Evolutionary conservation across 805 yeast species (phyloP).

Genomic region (Starmerella powellii): DNA sequence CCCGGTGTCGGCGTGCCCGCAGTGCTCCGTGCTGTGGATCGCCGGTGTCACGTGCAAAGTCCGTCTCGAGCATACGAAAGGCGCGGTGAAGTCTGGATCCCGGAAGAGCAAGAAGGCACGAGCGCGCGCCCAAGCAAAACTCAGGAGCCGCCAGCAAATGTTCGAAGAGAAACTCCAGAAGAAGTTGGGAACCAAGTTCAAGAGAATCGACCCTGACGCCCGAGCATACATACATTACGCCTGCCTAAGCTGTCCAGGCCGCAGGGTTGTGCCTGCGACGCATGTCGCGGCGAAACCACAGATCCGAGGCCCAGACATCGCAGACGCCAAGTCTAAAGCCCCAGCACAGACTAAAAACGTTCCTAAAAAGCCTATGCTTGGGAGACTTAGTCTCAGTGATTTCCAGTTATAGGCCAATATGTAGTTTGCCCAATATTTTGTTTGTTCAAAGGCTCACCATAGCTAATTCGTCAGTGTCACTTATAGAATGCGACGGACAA

Average conservation of each 20-base stretch:
- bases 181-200: constrained; percentile 1
- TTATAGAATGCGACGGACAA: no score
- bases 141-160: no score
- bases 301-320: no score
- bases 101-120: constrained; percentile 1
- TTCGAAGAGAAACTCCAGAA: constrained; percentile 1
- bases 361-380: no score
- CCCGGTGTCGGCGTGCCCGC: constrained; percentile 12
- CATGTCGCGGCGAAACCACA: no score
- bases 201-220: background rate
- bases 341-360: no score
- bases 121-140: background rate
- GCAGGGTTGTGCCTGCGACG: no score
- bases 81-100: background rate
- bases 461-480: no score
- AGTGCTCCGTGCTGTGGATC: constrained; percentile 14
- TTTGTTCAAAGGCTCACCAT: no score
- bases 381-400: constrained; percentile 1
- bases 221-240: background rate
- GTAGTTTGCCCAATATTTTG: background rate
- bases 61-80: background rate
- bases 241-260: background rate
- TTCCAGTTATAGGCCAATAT: background rate
- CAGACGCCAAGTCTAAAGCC: no score
- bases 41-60: constrained; percentile 19